A percentile compares a stretch with the other conserved stretches of the same genome.
These are phyloP conservation scores for Ganoderma boninense DNA, from an alignment of 1,284 basidiomycete species.

Conservation along the genomic window DNA sequence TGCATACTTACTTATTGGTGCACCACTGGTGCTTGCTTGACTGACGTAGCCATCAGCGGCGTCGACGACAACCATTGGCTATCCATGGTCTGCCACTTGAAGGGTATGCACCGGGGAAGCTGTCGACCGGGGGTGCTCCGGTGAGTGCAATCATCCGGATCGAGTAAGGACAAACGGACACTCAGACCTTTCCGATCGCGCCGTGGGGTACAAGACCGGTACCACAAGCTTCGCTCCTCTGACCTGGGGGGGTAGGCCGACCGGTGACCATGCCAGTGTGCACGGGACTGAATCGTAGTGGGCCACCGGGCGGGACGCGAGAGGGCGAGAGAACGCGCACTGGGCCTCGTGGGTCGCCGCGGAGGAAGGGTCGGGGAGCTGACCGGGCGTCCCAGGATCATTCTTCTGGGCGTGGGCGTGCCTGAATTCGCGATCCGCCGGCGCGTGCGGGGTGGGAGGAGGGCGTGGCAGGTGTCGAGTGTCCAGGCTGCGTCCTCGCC, in stretches of 20 bases:
- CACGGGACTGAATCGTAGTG: neutral
- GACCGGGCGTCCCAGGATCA: conserved; percentile 26
- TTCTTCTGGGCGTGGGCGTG: conserved; percentile 24
- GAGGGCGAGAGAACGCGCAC: conserved; percentile 11
- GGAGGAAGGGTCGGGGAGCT: conserved; percentile 16
- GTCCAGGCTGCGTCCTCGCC: conserved; percentile 5
- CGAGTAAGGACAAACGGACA: neutral
- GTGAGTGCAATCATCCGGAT: neutral
- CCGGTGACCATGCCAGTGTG: neutral
- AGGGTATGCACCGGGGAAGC: neutral
- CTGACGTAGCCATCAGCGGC: neutral
- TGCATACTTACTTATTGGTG: neutral
- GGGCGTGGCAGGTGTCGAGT: neutral
- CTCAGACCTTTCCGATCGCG: neutral
- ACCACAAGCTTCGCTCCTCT: neutral
- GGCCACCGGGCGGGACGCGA: neutral
- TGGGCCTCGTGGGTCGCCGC: conserved; percentile 1
- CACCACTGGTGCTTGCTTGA: neutral
- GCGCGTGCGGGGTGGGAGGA: neutral
- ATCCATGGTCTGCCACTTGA: neutral
- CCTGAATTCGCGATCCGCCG: conserved; percentile 17
- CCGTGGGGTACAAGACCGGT: conserved; percentile 5
- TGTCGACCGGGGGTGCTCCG: neutral
- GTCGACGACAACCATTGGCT: neutral
- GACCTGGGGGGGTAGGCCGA: neutral